Base-by-base conservation (phyloP, 1,284 basidiomycete species). In the Puccinia novopanici region DNA sequence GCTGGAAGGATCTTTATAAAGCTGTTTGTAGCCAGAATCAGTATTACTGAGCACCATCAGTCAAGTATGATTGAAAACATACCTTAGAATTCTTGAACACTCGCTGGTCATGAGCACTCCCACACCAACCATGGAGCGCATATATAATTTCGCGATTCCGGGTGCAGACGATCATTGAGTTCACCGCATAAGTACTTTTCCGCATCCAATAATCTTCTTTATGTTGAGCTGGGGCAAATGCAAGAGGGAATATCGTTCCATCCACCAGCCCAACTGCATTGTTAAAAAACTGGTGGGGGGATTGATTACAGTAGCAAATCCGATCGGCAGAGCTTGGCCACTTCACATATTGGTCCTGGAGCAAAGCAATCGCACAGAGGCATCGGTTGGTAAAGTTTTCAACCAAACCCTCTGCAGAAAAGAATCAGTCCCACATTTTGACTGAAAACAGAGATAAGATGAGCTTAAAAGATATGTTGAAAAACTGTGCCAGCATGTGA, bases 231-330 rank as follows among this genome's bases (percentile, higher is more conserved):
- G 74, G 57, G 48, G 42, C 50, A 0, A 27, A 4, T 2, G 27
- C 50, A n/a, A 78, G 55, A 24, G 76, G 65, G 40, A 71, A 54
- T 17, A 61, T 63, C 8, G 61, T 67, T 0, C 59, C 45, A 65
- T 76, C 27, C 22, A 71, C 54, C 27, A 57, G 68, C 15, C 63
- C 76, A 54, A 78, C 40, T 50, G 65, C 57, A 19, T 27, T 30
- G 22, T 68, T 15, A n/a, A 70, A 78, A 15, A 27, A 37, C 1
- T 30, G 27, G 13, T 74, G 10, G 3, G 2, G 30, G 2, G n/a
- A 37, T 24, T 40, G 37, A 8, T 22, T 3, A 22, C 15, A 6
- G 19, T n/a, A 24, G 1, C 1, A 15, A 6, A 12, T 12, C 9
- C 27, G 15, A 4, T 50, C 24, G 15, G 30, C 19, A 2, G 50